Evolutionary conservation across 768 basidiomycete species (phyloP), one percentile per base, ranked within the genome.

Genomic region (Gyrodon lividus): DNA sequence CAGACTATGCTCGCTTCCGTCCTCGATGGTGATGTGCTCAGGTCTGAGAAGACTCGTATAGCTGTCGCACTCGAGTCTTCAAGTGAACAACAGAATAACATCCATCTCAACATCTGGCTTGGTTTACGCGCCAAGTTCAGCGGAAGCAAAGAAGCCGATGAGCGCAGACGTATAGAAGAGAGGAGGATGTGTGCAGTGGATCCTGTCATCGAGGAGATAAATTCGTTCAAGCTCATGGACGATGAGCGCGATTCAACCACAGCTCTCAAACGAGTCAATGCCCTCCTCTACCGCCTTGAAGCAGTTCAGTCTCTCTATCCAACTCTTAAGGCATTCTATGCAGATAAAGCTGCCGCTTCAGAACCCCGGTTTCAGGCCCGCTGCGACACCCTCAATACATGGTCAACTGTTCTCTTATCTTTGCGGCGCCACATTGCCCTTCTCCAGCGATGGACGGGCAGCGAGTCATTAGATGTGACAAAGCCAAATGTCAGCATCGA

Each of bases 1-100:
- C 93, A 95, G 69, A 87, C 87, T 16, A 88, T 98, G 84, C 82
- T 98, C 28, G 83, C 91, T 12, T 96, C 94, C 26, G 96, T 98
- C 22, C 78, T 99, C 41, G 83, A 83, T 26, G 95, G 97, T 9
- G 95, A 98, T 61, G 93, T 99, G 10, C 81, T 99, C 57, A 92
- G 88, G 66, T 89, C 92, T 0, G 97, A 98, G 73, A 97, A 93
- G 72, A 89, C 89, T 22, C 83, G 97, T 50, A 94, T 98, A 53
- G 88, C 89, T 24, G 84, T 84, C 42, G 89, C 84, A 14, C 73
- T 92, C 44, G 83, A 87, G 56, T 80, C 83, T 19, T 78, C 81
- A 17, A 77, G 77, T 7, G 85, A 89, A 51, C 84, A 86, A 71
- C 80, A 86, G 70, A 78, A 83, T 63, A 80, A 79, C 67, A 70